These are phyloP conservation scores for carrot (Daucus carota) DNA, from an alignment of 129 eudicot genomes.

Conservation along the genomic window DNA sequence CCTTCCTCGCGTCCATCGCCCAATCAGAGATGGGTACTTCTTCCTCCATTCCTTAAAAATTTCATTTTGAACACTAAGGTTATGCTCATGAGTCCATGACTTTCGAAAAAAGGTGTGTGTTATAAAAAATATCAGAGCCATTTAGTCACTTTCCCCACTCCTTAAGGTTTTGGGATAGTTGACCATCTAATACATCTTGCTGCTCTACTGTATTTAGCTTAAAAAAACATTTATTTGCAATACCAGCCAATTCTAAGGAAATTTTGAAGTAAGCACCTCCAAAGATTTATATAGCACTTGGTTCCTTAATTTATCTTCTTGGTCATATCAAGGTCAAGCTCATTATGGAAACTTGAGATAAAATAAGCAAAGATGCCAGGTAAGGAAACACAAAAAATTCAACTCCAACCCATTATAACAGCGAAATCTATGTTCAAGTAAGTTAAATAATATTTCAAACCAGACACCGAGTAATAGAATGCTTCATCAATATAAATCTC, in stretches of 20 bases:
- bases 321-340: neutral
- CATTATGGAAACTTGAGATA: neutral
- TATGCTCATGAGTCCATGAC: neutral
- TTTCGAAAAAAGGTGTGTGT: neutral
- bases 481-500: neutral
- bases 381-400: neutral
- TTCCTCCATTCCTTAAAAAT: neutral
- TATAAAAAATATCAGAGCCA: neutral
- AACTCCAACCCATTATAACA: neutral
- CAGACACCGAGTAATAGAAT: neutral
- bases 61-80: neutral
- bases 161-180: neutral
- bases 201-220: neutral
- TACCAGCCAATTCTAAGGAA: neutral
- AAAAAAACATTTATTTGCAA: too few relatives aligned
- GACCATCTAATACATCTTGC: neutral
- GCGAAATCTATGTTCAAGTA: neutral
- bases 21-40: neutral
- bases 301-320: neutral
- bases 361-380: neutral
- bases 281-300: neutral
- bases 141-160: neutral
- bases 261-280: neutral
- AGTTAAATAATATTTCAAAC: neutral
- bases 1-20: neutral